phyloP scores from a whole-genome alignment of 768 basidiomycete genomes.

The Guyanaporus albipodus region DNA sequence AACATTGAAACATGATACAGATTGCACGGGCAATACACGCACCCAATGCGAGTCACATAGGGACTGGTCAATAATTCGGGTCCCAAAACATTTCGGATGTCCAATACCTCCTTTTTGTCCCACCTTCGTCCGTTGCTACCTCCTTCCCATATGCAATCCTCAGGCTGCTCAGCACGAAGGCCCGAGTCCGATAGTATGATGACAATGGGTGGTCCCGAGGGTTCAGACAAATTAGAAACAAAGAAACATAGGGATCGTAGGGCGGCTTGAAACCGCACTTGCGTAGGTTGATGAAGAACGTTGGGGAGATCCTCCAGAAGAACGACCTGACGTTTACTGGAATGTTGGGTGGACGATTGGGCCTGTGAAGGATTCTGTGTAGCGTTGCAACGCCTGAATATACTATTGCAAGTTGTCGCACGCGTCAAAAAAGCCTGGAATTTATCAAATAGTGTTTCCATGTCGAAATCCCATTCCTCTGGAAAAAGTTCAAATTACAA shows the following conservation, averaged over 20 bases:
- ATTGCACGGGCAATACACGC: too few relatives aligned
- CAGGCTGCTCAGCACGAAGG: conserved; percentile 58
- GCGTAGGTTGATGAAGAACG: conserved; percentile 68
- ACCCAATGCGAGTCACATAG: conserved; percentile 45
- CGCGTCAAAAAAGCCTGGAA: conserved; percentile 74
- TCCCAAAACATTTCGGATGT: conserved; percentile 69
- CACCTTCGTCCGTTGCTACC: conserved; percentile 40
- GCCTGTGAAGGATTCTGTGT: conserved; percentile 6
- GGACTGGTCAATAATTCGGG: conserved; percentile 64
- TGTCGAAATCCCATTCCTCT: conserved; percentile 16
- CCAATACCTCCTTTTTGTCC: conserved; percentile 52
- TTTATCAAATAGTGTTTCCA: conserved; percentile 50
- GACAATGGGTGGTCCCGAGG: conserved; percentile 57
- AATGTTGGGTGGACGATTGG: not conserved
- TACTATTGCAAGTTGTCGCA: conserved; percentile 54
- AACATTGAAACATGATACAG: too few relatives aligned
- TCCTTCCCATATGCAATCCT: conserved; percentile 47
- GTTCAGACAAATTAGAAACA: conserved; percentile 18
- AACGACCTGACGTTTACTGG: conserved; percentile 52
- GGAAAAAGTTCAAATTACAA: not conserved
- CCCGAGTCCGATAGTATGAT: conserved; percentile 84
- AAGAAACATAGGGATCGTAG: conserved; percentile 50
- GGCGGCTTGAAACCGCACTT: conserved; percentile 67
- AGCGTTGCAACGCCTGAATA: conserved; percentile 36
- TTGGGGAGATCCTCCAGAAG: conserved; percentile 92